Evolutionary conservation across 257 asterid genomes (phyloP).

Genomic region (Plantago elongata): DNA sequence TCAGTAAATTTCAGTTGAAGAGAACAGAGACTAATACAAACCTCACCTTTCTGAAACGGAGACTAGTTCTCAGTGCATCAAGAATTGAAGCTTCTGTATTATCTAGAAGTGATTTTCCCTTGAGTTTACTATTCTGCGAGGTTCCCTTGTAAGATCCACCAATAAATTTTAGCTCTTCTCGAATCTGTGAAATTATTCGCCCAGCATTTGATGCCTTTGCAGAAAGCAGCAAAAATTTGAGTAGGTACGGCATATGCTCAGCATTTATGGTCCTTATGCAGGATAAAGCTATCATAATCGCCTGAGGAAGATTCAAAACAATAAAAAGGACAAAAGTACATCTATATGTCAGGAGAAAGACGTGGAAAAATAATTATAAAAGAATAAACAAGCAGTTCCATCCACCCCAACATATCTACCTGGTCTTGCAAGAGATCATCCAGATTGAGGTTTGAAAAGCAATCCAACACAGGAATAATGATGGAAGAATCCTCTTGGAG

Average conservation of each 20-base stretch:
- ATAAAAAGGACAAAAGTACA: constrained; percentile 11
- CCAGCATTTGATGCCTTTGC: constrained; percentile 68
- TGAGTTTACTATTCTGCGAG: constrained; percentile 48
- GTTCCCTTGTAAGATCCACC: constrained; percentile 41
- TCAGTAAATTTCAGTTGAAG: too few species aligned
- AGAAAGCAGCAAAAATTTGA: constrained; percentile 68
- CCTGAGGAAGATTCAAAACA: constrained; percentile 34
- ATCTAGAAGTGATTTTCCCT: constrained; percentile 59
- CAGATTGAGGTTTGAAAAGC: constrained; percentile 76
- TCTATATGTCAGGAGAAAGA: not conserved
- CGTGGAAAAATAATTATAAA: not conserved
- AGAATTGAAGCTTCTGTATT: constrained; percentile 57
- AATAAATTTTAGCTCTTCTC: constrained; percentile 57
- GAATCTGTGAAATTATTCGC: constrained; percentile 62
- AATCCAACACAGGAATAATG: constrained; percentile 73
- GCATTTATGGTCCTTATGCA: constrained; percentile 76
- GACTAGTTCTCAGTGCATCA: constrained; percentile 71
- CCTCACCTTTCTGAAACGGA: constrained; percentile 70
- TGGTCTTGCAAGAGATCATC: constrained; percentile 68
- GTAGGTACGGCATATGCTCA: constrained; percentile 74
- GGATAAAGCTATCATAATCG: constrained; percentile 60
- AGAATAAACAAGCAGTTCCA: constrained; percentile 14
- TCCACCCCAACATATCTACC: constrained; percentile 32
- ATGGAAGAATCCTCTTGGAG: constrained; percentile 77
- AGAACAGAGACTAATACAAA: too few species aligned